Evolutionary conservation across 2,329 filamentous ascomycete genomes (phyloP).

Genomic region (Sarocladium kiliense): DNA sequence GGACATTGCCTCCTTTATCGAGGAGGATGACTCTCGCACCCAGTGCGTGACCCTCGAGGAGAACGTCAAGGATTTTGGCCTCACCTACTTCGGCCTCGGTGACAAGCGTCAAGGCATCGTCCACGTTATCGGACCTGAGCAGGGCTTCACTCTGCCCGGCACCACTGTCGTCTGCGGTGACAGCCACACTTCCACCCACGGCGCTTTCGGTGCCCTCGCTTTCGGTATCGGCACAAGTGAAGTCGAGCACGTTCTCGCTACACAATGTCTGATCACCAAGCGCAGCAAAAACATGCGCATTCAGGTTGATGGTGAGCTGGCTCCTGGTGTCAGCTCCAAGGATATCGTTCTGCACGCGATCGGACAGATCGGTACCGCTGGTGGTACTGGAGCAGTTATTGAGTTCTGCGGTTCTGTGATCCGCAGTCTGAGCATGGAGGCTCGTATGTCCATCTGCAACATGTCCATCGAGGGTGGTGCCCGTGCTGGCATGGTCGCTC

Average conservation of each 20-base stretch:
- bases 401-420: slow-evolving; percentile 97
- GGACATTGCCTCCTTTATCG: slow-evolving; percentile 87
- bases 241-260: slow-evolving; percentile 93
- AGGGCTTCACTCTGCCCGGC: slow-evolving; percentile 95
- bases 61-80: slow-evolving; percentile 92
- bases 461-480: slow-evolving; percentile 98
- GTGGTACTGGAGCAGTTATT: slow-evolving; percentile 90
- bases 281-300: slow-evolving; percentile 98
- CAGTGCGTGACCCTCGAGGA: slow-evolving; percentile 96
- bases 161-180: slow-evolving; percentile 97
- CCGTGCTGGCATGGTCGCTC: slow-evolving; percentile 92
- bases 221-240: slow-evolving; percentile 98
- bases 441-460: slow-evolving; percentile 98
- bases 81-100: slow-evolving; percentile 94
- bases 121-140: slow-evolving; percentile 96
- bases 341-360: slow-evolving; percentile 92
- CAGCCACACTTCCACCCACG: slow-evolving; percentile 96
- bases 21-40: slow-evolving; percentile 86
- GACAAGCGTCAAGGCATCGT: slow-evolving; percentile 98
- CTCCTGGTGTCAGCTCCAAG: slow-evolving; percentile 91
- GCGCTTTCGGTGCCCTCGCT: slow-evolving; percentile 89
- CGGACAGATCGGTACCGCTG: slow-evolving; percentile 88
- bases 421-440: slow-evolving; percentile 85
- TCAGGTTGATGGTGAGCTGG: slow-evolving; percentile 85
- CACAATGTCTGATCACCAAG: slow-evolving; percentile 90